Percentiles rank a stretch among this genome's conserved stretches.
phyloP scores from a whole-genome alignment of 2,329 filamentous ascomycete species.

The Trichoderma polysporum region DNA sequence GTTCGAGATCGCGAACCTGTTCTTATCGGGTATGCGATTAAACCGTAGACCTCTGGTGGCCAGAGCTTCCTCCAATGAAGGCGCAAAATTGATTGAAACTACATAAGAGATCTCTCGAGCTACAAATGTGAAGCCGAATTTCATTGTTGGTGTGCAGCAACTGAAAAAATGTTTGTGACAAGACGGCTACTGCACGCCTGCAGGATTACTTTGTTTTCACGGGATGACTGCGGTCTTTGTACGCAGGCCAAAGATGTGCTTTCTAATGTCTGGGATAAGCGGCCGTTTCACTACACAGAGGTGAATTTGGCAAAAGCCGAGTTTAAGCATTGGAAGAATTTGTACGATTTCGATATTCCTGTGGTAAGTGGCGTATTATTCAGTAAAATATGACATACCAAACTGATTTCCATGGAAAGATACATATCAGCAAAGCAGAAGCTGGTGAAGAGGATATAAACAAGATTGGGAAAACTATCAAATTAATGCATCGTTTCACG shows the following conservation, averaged over 20 bases:
- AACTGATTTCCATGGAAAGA: slow-evolving; percentile 38
- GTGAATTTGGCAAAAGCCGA: slow-evolving; percentile 67
- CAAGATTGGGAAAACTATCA: slow-evolving; percentile 59
- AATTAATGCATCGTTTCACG: slow-evolving; percentile 77
- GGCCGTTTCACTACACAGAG: slow-evolving; percentile 68
- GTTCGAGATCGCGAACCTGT: slow-evolving; percentile 18
- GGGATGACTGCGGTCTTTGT: slow-evolving; percentile 70
- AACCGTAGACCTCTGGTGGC: background rate
- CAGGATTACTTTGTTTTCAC: slow-evolving; percentile 73
- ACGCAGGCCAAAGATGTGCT: slow-evolving; percentile 66
- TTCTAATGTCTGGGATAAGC: slow-evolving; percentile 63
- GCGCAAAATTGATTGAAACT: background rate
- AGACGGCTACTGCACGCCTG: slow-evolving; percentile 49
- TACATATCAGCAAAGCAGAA: slow-evolving; percentile 60
- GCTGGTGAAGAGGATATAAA: slow-evolving; percentile 52
- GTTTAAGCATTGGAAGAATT: slow-evolving; percentile 63
- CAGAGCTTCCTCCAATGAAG: background rate
- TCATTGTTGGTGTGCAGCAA: background rate
- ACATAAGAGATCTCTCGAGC: background rate
- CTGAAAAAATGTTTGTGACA: slow-evolving; percentile 50
- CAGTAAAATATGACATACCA: background rate
- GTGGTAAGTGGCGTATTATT: slow-evolving; percentile 54
- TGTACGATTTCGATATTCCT: slow-evolving; percentile 81
- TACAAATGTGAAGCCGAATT: background rate
- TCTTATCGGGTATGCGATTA: slow-evolving; percentile 7